phyloP scores from a whole-genome alignment of 2,329 filamentous ascomycete genomes.

The Clonostachys solani region DNA sequence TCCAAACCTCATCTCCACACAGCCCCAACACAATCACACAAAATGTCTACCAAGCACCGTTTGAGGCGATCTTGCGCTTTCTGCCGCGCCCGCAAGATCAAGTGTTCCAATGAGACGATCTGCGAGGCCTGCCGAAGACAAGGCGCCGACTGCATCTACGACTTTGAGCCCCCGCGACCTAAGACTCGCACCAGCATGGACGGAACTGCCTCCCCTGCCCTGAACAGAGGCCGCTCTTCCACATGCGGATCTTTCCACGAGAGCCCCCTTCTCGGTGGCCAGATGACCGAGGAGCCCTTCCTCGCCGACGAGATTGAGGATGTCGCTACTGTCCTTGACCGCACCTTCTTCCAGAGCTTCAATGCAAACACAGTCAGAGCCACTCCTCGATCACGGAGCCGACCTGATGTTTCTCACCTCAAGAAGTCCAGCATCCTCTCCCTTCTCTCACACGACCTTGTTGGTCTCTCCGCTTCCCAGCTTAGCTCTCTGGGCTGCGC shows the following conservation, averaged over 20 bases:
- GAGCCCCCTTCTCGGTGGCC: slow-evolving; percentile 10
- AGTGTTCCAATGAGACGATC: slow-evolving; percentile 29
- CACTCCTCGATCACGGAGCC: background rate
- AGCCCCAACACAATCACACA: slow-evolving; percentile 4
- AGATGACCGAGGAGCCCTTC: slow-evolving; percentile 11
- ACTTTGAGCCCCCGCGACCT: slow-evolving; percentile 23
- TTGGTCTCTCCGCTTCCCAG: slow-evolving; percentile 18
- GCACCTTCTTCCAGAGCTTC: slow-evolving; percentile 21
- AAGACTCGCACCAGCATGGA: slow-evolving; percentile 19
- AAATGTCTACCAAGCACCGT: slow-evolving; percentile 22
- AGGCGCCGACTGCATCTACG: slow-evolving; percentile 29
- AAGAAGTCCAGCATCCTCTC: slow-evolving; percentile 18
- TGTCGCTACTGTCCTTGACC: slow-evolving; percentile 20
- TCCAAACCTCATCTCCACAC: too few species aligned
- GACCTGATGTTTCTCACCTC: background rate
- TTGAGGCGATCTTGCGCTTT: slow-evolving; percentile 27
- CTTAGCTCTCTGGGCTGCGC: slow-evolving; percentile 21
- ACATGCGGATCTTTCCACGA: slow-evolving; percentile 14
- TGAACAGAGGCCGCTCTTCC: slow-evolving; percentile 14
- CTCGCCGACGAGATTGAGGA: slow-evolving; percentile 12
- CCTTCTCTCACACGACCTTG: slow-evolving; percentile 21
- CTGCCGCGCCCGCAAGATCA: slow-evolving; percentile 30
- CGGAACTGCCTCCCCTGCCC: slow-evolving; percentile 11
- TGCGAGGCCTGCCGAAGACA: slow-evolving; percentile 29
- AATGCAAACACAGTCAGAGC: background rate